Conservation (phyloP, 441 rosid genomes). For the Melastoma candidum region DNA sequence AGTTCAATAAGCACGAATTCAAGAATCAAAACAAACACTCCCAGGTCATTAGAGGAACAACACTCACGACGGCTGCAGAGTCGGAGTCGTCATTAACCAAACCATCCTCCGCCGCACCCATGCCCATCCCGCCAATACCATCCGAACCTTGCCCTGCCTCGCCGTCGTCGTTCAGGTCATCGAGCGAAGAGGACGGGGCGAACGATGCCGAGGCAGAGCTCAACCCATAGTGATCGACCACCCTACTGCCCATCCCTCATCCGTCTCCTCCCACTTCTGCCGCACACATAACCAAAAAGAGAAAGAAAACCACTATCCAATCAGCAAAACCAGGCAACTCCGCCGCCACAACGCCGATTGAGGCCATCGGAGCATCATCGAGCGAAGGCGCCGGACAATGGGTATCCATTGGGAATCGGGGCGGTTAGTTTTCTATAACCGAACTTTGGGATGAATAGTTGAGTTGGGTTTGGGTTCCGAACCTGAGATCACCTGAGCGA, state of each 20-base stretch:
- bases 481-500: conserved; percentile 35
- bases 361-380: too few relatives aligned
- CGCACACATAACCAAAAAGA: neutral
- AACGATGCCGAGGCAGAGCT: conserved; percentile 48
- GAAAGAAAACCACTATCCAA: too few relatives aligned
- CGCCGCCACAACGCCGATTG: too few relatives aligned
- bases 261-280: neutral
- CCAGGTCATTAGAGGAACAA: neutral
- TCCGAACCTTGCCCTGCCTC: conserved; percentile 36
- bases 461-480: conserved; percentile 19
- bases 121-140: conserved; percentile 26
- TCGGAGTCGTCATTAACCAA: conserved; percentile 34
- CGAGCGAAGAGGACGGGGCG: conserved; percentile 38
- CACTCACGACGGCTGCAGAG: conserved; percentile 40
- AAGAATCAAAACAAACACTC: neutral
- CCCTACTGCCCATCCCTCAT: conserved; percentile 59
- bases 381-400: too few relatives aligned
- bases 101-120: conserved; percentile 25
- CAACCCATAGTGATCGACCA: conserved; percentile 57
- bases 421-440: too few relatives aligned
- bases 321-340: too few relatives aligned
- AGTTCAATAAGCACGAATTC: too few relatives aligned
- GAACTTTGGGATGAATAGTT: conserved; percentile 2
- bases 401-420: too few relatives aligned
- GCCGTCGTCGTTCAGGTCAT: conserved; percentile 71